Percentiles rank a stretch among this genome's conserved stretches.
Conservation (phyloP, 345 rosid genomes). For the Euphorbia lathyris region DNA sequence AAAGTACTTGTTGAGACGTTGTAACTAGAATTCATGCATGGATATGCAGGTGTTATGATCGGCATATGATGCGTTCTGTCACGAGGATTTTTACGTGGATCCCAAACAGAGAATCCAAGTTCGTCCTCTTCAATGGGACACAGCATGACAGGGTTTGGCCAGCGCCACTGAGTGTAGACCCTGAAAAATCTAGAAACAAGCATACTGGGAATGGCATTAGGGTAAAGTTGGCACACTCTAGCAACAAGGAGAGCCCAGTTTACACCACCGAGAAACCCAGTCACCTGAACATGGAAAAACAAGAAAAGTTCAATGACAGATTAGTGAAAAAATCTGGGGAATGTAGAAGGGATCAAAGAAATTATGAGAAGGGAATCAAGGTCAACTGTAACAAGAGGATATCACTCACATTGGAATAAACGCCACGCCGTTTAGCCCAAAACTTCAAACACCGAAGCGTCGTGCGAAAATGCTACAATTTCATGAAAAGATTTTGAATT, state of each 20-base stretch:
- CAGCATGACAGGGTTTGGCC: conserved; percentile 81
- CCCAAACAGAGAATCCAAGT: conserved; percentile 74
- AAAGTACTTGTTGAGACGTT: conserved; percentile 66
- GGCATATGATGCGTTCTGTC: conserved; percentile 70
- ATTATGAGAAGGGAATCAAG: not conserved
- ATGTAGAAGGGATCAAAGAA: not conserved
- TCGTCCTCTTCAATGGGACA: conserved; percentile 59
- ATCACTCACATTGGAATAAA: conserved; percentile 61
- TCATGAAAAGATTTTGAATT: conserved; percentile 13
- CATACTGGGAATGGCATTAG: conserved; percentile 66
- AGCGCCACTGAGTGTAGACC: conserved; percentile 69
- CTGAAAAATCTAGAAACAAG: conserved; percentile 67
- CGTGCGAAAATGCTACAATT: conserved; percentile 58
- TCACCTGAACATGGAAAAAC: conserved; percentile 43
- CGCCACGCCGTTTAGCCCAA: conserved; percentile 74
- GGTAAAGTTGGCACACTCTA: conserved; percentile 68
- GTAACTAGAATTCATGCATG: conserved; percentile 79
- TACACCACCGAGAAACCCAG: conserved; percentile 81
- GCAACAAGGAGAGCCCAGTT: conserved; percentile 82
- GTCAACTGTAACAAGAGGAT: not conserved
- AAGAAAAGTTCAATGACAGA: not conserved
- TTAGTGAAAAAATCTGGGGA: not conserved
- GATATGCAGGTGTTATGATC: conserved; percentile 70
- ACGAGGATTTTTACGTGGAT: conserved; percentile 64
- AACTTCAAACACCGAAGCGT: conserved; percentile 61